Evolutionary conservation across 148 eudicot species (phyloP).

Genomic region (Suaeda aralocaspica): DNA sequence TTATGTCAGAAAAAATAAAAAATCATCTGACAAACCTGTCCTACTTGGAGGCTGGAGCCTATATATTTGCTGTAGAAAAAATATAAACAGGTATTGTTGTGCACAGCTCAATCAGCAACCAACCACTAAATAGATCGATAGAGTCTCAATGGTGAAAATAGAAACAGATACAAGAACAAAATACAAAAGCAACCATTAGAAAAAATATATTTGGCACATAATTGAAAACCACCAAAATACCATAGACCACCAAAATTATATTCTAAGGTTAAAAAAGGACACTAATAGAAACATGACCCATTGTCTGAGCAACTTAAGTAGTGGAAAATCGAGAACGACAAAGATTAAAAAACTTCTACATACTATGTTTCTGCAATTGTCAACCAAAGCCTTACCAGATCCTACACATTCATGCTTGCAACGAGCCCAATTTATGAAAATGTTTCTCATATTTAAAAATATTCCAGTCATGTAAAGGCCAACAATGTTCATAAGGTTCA

Average conservation of each 20-base stretch:
- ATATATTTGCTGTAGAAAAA: too few relatives aligned
- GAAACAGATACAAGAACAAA: not conserved
- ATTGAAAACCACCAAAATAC: not conserved
- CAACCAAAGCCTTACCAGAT: conserved; percentile 1
- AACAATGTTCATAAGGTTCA: not conserved
- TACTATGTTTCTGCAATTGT: not conserved
- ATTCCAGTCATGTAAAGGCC: not conserved
- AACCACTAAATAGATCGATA: too few relatives aligned
- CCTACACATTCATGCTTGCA: not conserved
- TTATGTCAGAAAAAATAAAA: not conserved
- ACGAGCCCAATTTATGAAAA: not conserved
- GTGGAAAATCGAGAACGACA: too few relatives aligned
- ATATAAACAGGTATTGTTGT: too few relatives aligned
- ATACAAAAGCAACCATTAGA: not conserved
- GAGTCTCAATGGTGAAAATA: not conserved
- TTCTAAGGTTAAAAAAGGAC: too few relatives aligned
- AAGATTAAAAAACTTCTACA: not conserved
- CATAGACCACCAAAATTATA: not conserved
- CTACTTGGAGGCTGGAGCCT: not conserved
- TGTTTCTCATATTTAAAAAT: not conserved
- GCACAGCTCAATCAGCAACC: too few relatives aligned
- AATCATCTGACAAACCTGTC: not conserved
- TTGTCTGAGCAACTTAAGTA: too few relatives aligned
- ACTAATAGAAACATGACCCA: too few relatives aligned
- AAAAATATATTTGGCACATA: not conserved